phyloP scores from a whole-genome alignment of 495 filamentous ascomycete genomes.

The Hyaloscypha bicolor region DNA sequence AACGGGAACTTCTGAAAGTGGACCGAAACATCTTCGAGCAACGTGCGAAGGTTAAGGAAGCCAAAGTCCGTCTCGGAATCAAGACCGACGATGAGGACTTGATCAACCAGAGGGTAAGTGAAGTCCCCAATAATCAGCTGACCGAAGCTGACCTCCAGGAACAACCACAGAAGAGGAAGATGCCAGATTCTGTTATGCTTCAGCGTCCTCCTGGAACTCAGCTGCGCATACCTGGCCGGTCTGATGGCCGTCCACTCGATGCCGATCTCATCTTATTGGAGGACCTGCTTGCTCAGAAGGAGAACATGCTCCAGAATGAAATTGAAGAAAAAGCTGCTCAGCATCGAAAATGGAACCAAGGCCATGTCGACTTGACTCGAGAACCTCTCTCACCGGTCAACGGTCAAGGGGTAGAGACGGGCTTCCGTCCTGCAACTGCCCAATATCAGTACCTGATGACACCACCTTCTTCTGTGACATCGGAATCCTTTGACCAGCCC shows the following conservation, averaged over 20 bases:
- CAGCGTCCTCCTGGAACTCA: constrained; percentile 59
- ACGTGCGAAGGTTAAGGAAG: constrained; percentile 76
- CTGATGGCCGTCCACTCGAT: constrained; percentile 69
- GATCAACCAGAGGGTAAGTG: constrained; percentile 84
- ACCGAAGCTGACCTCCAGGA: constrained; percentile 29
- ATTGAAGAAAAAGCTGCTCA: constrained; percentile 80
- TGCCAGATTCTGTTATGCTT: constrained; percentile 53
- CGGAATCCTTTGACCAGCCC: constrained; percentile 48
- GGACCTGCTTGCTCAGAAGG: constrained; percentile 78
- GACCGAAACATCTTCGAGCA: constrained; percentile 80
- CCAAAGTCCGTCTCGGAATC: constrained; percentile 84
- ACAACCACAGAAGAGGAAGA: constrained; percentile 70
- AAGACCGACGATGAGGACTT: constrained; percentile 94
- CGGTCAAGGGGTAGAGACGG: constrained; percentile 54
- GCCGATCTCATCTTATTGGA: constrained; percentile 76
- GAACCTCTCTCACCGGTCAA: constrained; percentile 75
- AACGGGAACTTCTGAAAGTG: constrained; percentile 71
- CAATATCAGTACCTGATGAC: constrained; percentile 85
- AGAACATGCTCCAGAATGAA: constrained; percentile 73
- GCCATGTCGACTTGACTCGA: constrained; percentile 80
- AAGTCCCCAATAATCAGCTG: constrained; percentile 1
- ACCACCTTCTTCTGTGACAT: constrained; percentile 78
- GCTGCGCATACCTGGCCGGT: constrained; percentile 68
- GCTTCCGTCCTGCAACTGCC: constrained; percentile 77
- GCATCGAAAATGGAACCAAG: constrained; percentile 84